Percentiles rank a stretch among this genome's conserved stretches.
These are phyloP conservation scores for Leishmania tropica DNA, from an alignment of 208 protist genomes.

Conservation along the genomic window DNA sequence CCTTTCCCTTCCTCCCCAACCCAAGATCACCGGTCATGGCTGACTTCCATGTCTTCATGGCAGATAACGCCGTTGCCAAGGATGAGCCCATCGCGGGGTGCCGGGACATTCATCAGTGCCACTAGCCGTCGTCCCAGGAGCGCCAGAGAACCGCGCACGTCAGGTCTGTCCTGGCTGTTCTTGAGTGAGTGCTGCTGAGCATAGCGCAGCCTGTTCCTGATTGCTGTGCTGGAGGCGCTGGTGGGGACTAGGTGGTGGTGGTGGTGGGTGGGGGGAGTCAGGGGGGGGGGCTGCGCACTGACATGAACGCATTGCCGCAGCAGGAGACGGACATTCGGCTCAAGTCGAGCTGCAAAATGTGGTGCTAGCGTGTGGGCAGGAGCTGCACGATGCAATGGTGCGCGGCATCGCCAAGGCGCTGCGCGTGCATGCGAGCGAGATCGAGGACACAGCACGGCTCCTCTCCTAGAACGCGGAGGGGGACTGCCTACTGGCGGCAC, in stretches of 20 bases:
- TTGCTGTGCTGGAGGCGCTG: constrained; percentile 56
- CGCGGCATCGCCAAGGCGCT: background rate
- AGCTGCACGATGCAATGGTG: constrained; percentile 59
- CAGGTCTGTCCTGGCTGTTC: constrained; percentile 29
- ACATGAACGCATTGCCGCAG: constrained; percentile 62
- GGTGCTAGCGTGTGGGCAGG: constrained; percentile 67
- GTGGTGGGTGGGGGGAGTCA: too few species aligned
- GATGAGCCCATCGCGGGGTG: constrained; percentile 52
- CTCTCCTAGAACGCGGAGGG: constrained; percentile 49
- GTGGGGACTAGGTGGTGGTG: too few species aligned
- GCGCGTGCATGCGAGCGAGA: constrained; percentile 34
- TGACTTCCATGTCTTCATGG: constrained; percentile 11
- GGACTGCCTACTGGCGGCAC: constrained; percentile 49
- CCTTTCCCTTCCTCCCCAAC: background rate
- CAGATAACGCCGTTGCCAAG: constrained; percentile 13
- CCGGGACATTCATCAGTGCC: constrained; percentile 53
- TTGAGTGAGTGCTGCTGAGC: constrained; percentile 32
- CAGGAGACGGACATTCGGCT: constrained; percentile 56
- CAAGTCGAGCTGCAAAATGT: constrained; percentile 43
- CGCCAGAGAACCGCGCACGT: constrained; percentile 46
- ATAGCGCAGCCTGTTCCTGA: constrained; percentile 45
- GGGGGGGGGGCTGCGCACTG: constrained; percentile 65
- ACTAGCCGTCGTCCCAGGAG: constrained; percentile 47
- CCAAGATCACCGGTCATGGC: background rate
- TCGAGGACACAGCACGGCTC: constrained; percentile 56